Evolutionary conservation across 2,329 filamentous ascomycete species (phyloP).

Genomic region (Ascochyta pisi): DNA sequence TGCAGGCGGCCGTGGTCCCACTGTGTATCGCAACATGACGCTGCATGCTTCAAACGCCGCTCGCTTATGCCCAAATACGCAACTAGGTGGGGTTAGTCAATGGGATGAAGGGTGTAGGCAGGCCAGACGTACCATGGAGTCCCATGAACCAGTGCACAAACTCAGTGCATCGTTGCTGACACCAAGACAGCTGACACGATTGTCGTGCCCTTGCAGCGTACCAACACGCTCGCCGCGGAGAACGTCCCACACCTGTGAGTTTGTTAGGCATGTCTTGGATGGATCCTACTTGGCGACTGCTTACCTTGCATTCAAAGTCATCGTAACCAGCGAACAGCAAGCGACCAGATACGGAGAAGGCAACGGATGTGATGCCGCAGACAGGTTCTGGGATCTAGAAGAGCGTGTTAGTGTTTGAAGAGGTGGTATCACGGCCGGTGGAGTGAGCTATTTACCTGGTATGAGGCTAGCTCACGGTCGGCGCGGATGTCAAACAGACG

Average conservation of each 20-base stretch:
- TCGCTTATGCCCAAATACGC: conserved; percentile 59
- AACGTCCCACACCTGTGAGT: conserved; percentile 90
- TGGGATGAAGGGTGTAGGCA: conserved; percentile 1
- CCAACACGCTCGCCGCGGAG: conserved; percentile 96
- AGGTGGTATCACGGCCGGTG: neutral
- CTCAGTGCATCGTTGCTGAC: conserved; percentile 99
- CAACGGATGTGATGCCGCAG: conserved; percentile 97
- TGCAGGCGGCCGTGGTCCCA: conserved; percentile 40
- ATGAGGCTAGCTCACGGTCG: conserved; percentile 77
- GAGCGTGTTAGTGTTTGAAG: conserved; percentile 35
- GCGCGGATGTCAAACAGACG: conserved; percentile 97
- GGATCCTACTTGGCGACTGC: conserved; percentile 34
- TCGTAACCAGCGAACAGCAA: conserved; percentile 97
- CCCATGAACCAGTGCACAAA: conserved; percentile 99
- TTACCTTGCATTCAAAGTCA: conserved; percentile 99
- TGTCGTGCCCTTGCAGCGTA: conserved; percentile 95
- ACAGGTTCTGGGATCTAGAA: conserved; percentile 93
- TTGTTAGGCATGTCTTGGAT: conserved; percentile 19
- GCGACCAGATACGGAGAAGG: conserved; percentile 94
- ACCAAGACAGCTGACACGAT: conserved; percentile 96
- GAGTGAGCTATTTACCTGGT: conserved; percentile 50
- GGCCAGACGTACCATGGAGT: conserved; percentile 81
- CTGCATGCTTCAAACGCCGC: conserved; percentile 29
- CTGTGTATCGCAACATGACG: conserved; percentile 43
- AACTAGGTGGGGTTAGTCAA: conserved; percentile 49